phyloP scores from a whole-genome alignment of 176 grass and related monocot genomes.

The Sorghum bicolor region Sorghum_bicolor_NCBIv3 NC_012872.2:73049001-73049500 shows the following conservation, averaged over 20 bases:
- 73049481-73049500: constrained; percentile 68
- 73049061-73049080: not conserved
- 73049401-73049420: not conserved
- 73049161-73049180: constrained; percentile 79
- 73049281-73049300: constrained; percentile 57
- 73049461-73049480: not conserved
- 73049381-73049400: not conserved
- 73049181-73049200: constrained; percentile 58
- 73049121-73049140: constrained; percentile 61
- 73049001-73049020: not conserved
- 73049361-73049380: constrained; percentile 56
- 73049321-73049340: constrained; percentile 65
- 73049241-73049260: constrained; percentile 40
- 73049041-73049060: no score
- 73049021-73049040: not conserved
- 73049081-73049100: constrained; percentile 65
- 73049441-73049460: not conserved
- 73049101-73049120: constrained; percentile 79
- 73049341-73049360: constrained; percentile 73
- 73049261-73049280: constrained; percentile 63
- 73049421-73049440: not conserved
- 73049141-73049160: constrained; percentile 82
- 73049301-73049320: constrained; percentile 67
- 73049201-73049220: constrained; percentile 33
- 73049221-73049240: constrained; percentile 5